phyloP scores from a whole-genome alignment of 306 rosid species.

The Canavalia gladiata region DNA sequence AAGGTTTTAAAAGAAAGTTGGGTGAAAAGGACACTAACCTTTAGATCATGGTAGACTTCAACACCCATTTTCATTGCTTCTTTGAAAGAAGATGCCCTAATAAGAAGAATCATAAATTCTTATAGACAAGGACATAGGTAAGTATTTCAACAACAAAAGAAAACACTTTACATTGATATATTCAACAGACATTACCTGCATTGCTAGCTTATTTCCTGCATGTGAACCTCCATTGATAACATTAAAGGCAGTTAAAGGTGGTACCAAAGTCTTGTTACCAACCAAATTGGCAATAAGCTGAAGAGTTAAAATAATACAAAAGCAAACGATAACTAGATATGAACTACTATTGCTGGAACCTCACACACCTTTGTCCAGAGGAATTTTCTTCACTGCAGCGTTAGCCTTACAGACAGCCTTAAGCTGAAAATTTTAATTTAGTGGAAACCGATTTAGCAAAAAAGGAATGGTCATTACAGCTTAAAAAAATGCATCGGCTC shows the following conservation, averaged over 20 bases:
- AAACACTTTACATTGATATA: neutral
- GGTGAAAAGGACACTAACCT: conserved; percentile 57
- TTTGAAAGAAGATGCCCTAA: conserved; percentile 92
- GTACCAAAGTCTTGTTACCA: conserved; percentile 87
- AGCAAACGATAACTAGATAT: conserved; percentile 5
- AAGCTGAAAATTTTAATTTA: conserved; percentile 65
- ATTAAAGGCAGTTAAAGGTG: conserved; percentile 96
- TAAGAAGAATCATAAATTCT: conserved; percentile 99
- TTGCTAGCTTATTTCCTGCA: conserved; percentile 98
- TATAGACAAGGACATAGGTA: conserved; percentile 46
- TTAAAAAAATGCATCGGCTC: neutral
- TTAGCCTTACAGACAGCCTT: conserved; percentile 97
- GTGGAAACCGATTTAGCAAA: neutral
- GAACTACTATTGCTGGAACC: conserved; percentile 10
- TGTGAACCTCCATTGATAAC: conserved; percentile 99
- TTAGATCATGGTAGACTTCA: conserved; percentile 95
- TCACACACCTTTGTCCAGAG: conserved; percentile 82
- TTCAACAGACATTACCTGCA: conserved; percentile 72
- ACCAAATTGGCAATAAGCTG: conserved; percentile 98
- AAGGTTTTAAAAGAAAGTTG: neutral
- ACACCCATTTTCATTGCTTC: conserved; percentile 99
- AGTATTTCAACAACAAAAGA: neutral
- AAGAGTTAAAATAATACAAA: conserved; percentile 39
- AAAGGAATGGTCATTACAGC: neutral
- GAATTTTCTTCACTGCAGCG: conserved; percentile 79